A percentile compares a stretch with the other conserved stretches of the same genome.
phyloP scores from a whole-genome alignment of 2,329 filamentous ascomycete genomes.

The Epichloe festucae region DNA sequence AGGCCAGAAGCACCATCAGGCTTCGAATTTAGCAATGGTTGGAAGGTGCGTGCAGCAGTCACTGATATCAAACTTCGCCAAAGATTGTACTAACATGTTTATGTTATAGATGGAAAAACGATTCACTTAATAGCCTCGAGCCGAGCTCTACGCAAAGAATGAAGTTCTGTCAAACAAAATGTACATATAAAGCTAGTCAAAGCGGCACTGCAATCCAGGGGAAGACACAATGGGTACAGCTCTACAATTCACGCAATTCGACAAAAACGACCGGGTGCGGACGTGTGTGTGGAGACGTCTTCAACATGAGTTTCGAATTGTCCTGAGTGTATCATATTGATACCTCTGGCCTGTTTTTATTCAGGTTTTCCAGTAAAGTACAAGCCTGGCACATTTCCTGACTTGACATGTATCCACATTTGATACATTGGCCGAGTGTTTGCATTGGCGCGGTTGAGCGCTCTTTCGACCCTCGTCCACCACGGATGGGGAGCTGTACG shows the following conservation, averaged over 20 bases:
- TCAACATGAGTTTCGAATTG: not conserved
- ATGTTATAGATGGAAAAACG: conserved; percentile 38
- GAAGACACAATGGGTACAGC: not conserved
- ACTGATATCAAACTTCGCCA: not conserved
- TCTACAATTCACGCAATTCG: not conserved
- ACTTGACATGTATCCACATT: conserved; percentile 91
- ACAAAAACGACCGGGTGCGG: not conserved
- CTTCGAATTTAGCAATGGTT: conserved; percentile 50
- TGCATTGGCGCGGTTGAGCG: conserved; percentile 39
- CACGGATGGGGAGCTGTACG: conserved; percentile 23
- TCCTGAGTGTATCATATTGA: conserved; percentile 27
- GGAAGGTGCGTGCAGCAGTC: conserved; percentile 36
- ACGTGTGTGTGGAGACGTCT: not conserved
- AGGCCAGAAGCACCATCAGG: conserved; percentile 40
- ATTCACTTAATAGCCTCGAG: conserved; percentile 24
- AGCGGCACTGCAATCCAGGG: not conserved
- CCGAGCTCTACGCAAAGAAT: not conserved
- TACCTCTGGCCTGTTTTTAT: conserved; percentile 59
- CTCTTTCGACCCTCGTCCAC: conserved; percentile 14
- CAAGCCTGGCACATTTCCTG: conserved; percentile 92
- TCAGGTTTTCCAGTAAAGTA: conserved; percentile 74
- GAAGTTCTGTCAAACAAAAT: conserved; percentile 5
- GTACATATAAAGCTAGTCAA: conserved; percentile 7
- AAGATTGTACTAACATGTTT: conserved; percentile 1
- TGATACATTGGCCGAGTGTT: conserved; percentile 68